A percentile compares a stretch with the other conserved stretches of the same genome.
These are phyloP conservation scores for Blastobotrys arbuscula DNA, from an alignment of 1,139 yeast species.

Conservation along the genomic window DNA sequence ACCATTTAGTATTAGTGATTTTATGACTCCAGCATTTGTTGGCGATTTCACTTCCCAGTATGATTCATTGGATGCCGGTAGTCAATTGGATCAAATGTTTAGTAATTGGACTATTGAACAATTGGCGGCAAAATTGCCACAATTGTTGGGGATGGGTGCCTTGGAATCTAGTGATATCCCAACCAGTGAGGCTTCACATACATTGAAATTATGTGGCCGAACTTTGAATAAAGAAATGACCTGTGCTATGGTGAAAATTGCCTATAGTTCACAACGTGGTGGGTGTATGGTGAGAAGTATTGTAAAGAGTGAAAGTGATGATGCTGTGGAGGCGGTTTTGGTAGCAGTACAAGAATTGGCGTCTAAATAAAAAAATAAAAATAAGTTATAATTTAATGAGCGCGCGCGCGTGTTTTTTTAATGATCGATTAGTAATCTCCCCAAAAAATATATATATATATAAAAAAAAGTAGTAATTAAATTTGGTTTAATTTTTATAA, in stretches of 20 bases:
- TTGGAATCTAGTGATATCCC: constrained; percentile 73
- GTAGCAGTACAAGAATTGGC: not conserved
- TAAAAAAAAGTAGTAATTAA: not conserved
- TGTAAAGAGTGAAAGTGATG: constrained; percentile 56
- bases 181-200: constrained; percentile 54
- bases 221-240: constrained; percentile 65
- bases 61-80: constrained; percentile 55
- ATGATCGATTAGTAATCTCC: no score
- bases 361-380: no score
- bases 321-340: constrained; percentile 22
- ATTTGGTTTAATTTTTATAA: no score
- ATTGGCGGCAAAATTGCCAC: constrained; percentile 42
- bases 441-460: no score
- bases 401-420: no score
- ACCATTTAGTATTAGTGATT: constrained; percentile 75
- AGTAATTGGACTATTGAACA: constrained; percentile 43
- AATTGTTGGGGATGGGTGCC: constrained; percentile 55
- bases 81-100: constrained; percentile 59
- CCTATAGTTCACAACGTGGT: constrained; percentile 59
- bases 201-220: constrained; percentile 78
- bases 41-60: constrained; percentile 71
- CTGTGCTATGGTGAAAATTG: constrained; percentile 66
- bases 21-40: constrained; percentile 67
- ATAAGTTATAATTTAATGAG: no score
- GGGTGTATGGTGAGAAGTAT: constrained; percentile 76